phyloP scores from a whole-genome alignment of 345 rosid genomes.

The Dovyalis caffra region DNA sequence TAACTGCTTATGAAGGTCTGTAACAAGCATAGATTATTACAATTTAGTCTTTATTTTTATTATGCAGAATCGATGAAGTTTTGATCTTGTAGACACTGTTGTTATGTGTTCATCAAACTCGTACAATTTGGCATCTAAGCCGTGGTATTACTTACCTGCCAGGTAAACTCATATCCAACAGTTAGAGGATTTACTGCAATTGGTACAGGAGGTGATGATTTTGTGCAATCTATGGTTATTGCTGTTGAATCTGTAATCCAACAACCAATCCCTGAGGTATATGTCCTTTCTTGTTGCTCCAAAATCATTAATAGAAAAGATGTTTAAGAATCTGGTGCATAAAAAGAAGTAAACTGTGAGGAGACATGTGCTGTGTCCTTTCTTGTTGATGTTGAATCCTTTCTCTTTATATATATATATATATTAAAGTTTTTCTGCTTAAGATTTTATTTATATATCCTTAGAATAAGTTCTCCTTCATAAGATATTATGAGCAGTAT shows the following conservation, averaged over 20 bases:
- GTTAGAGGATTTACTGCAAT: constrained; percentile 96
- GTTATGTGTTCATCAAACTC: neutral
- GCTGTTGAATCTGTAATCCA: constrained; percentile 95
- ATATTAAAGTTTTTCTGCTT: neutral
- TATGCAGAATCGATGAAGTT: neutral
- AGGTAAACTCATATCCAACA: constrained; percentile 93
- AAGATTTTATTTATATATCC: neutral
- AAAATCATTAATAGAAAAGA: neutral
- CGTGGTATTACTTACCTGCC: constrained; percentile 20
- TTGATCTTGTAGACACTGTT: neutral
- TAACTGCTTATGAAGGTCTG: too few species aligned
- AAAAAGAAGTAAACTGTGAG: neutral
- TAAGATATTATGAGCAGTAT: neutral
- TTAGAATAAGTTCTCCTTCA: neutral
- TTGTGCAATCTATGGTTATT: constrained; percentile 93
- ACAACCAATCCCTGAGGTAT: constrained; percentile 80
- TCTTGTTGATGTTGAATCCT: neutral
- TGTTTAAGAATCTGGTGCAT: neutral
- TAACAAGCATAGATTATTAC: neutral
- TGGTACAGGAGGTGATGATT: constrained; percentile 97
- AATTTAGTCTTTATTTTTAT: neutral
- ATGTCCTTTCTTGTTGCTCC: constrained; percentile 10
- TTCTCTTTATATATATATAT: neutral
- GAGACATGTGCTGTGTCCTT: neutral
- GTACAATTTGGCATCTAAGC: neutral